Evolutionary conservation across 768 basidiomycete genomes (phyloP), one percentile per base, ranked within the genome.

Genomic region (Phallus indusiatus): DNA sequence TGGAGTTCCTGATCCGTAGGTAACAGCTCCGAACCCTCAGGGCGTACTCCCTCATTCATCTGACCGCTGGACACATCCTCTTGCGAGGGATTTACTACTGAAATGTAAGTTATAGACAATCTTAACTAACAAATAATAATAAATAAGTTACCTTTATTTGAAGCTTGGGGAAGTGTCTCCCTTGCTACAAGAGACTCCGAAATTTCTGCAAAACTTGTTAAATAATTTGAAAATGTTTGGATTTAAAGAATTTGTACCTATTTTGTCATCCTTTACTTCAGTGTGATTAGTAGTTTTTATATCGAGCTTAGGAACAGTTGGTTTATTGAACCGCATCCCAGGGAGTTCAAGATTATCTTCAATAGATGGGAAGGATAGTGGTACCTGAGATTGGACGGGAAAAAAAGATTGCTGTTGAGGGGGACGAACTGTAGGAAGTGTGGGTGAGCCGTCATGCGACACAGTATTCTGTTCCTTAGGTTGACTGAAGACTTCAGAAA

Each of bases 301-400:
- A 11, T 51, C 57, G 16, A 48, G 49, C 18, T 59, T 59, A 12
- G 52, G 35, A 21, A 51, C 57, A 12, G 35, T 59, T 51, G n/a
- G n/a, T 36, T 42, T 59, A 18, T 51, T 35, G 28, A 59, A 59
- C 12, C 48, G 57, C 57, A 59, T 59, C n/a, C 57, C 57, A 9
- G 57, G 57, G n/a, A 59, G 46, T 47, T 59, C 57, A 52, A 59
- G 52, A 42, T 59, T 51, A 10, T 59, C 50, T 14, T 51, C 57
- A 12, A 35, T 6, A 8, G 50, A 48, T 17, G 57, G 50, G 28
- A 42, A 53, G 14, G 33, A 48, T n/a, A 12, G 28, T 11, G 55
- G 37, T 18, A 18, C 16, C 16, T 56, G 46, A 48, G 55, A 33
- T 16, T 22, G n/a, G 16, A 46, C 28, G 18, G n/a, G 10, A 22